Base-by-base conservation (phyloP, 1,284 basidiomycete genomes). In the Sanghuangporus weigelae region DNA sequence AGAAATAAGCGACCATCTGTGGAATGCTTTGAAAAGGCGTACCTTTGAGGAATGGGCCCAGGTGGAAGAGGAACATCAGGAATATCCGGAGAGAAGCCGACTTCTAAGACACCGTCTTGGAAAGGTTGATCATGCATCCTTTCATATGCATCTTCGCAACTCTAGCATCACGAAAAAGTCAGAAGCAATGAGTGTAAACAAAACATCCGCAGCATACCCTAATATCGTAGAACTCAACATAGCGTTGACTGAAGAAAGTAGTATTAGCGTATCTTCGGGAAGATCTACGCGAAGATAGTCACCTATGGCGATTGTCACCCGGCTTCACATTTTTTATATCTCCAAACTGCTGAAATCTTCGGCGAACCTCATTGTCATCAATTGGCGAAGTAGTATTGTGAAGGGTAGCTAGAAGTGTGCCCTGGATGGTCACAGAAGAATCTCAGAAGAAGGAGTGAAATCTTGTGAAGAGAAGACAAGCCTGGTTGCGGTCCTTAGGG, bases 401-500 rank as follows among this genome's bases (percentile, higher is more conserved):
- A 49, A 97, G 75, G 0, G 88, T 86, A 36, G 96, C 86, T 67
- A 94, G 82, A 2, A 98, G 77, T 5, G 90, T 91, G 12, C 96
- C 96, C 79, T 96, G 86, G 85, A 40, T 14, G 10, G 7, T 2
- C 12, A 49, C 23, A 26, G 39, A 57, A 12, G 35, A 54, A 19
- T 6, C 36, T 39, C 51, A 67, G 39, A 62, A 69, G 38, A 50
- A 55, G 62, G n/a, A 57, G 42, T 26, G 26, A 12, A 3, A 57
- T 49, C 6, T n/a, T 35, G 48, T 38, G 7, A 38, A 46, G 44
- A 46, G 21, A 40, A 7, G 11, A 70, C 79, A 67, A 69, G 90
- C 92, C 76, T 95, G 95, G 73, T 95, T 96, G 74, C 91, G 95
- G 57, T 96, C 93, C 51, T 87, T 83, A 62, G 94, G 92, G 60